These are phyloP conservation scores for Leishmania aethiopica DNA, from an alignment of 208 protist genomes.

Conservation along the genomic window DNA sequence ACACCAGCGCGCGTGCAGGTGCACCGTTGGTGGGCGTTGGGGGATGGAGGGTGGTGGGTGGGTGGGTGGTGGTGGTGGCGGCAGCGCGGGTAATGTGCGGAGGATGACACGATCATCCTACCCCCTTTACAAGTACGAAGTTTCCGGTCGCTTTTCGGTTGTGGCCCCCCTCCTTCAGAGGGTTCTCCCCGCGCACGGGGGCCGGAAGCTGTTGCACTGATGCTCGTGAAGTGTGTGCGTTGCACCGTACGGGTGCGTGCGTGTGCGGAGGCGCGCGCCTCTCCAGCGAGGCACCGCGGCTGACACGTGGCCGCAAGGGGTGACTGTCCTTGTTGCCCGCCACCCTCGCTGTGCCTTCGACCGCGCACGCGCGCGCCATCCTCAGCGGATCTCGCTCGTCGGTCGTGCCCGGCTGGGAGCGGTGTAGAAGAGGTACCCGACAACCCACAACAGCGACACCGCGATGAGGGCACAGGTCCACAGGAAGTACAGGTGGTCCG, in stretches of 20 bases:
- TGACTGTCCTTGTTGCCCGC: background rate
- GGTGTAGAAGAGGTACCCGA: conserved; percentile 83
- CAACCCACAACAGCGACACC: conserved; percentile 36
- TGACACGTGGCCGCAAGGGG: background rate
- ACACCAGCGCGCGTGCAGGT: too few species aligned
- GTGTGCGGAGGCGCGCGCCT: background rate
- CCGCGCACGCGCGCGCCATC: background rate
- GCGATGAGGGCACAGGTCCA: conserved; percentile 29
- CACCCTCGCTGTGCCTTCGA: background rate
- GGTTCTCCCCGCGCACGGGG: too few species aligned
- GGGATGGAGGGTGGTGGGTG: too few species aligned
- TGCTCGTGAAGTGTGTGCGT: background rate
- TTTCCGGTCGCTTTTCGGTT: too few species aligned
- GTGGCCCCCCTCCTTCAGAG: too few species aligned
- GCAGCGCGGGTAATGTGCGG: too few species aligned
- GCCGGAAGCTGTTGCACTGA: background rate
- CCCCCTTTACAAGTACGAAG: too few species aligned
- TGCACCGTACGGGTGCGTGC: background rate
- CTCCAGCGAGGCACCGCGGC: background rate
- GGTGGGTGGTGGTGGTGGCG: too few species aligned
- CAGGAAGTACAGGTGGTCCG: conserved; percentile 52
- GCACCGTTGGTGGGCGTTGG: too few species aligned
- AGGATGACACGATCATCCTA: too few species aligned
- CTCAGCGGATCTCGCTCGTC: conserved; percentile 66
- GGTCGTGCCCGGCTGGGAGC: conserved; percentile 57